These are phyloP conservation scores for Acanthochlamys bracteata DNA, from an alignment of 106 monocot genomes.

Conservation along the genomic window DNA sequence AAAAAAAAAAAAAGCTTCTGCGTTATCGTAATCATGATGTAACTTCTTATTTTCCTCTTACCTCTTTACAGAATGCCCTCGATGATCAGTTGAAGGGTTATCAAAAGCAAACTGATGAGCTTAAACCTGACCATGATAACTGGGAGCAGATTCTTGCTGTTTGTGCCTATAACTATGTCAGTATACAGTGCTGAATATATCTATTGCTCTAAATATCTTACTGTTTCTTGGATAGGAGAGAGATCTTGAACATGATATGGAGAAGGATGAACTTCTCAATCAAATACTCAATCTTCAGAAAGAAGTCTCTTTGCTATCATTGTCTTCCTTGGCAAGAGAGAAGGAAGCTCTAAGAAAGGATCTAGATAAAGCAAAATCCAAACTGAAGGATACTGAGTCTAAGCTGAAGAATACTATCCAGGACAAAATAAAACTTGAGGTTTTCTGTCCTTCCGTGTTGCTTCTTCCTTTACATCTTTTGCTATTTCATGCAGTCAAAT, in stretches of 20 bases:
- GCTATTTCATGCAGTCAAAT: neutral
- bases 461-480: constrained; percentile 11
- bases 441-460: constrained; percentile 5
- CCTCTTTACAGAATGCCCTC: constrained; percentile 38
- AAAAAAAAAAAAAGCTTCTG: too few relatives aligned
- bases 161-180: constrained; percentile 16
- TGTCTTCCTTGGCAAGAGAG: constrained; percentile 55
- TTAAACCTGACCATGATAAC: constrained; percentile 27
- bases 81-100: constrained; percentile 17
- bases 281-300: constrained; percentile 57
- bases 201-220: too few relatives aligned
- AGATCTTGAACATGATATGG: constrained; percentile 44
- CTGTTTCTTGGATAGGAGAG: constrained; percentile 30
- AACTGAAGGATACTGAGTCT: constrained; percentile 79
- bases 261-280: constrained; percentile 60
- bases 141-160: constrained; percentile 48
- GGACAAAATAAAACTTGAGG: constrained; percentile 93
- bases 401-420: constrained; percentile 80
- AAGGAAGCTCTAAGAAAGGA: constrained; percentile 80
- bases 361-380: constrained; percentile 64
- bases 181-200: neutral
- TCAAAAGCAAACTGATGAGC: constrained; percentile 32
- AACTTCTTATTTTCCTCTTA: neutral
- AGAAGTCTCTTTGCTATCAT: constrained; percentile 52
- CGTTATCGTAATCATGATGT: neutral